Conservation (phyloP, 441 rosid species). For the Daphne laureola region DNA sequence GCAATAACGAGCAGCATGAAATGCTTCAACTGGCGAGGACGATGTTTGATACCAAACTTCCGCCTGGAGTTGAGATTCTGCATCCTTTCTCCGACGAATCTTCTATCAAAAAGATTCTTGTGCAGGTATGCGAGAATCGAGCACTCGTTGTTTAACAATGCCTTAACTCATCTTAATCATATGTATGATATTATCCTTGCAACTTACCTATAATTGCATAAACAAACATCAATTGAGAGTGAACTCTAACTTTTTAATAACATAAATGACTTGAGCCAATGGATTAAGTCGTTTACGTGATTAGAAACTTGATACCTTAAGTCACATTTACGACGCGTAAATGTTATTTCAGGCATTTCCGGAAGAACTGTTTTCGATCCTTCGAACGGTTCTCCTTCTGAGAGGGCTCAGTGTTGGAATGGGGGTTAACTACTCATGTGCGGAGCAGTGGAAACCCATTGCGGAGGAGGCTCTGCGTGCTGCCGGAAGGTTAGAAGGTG, state of each 20-base stretch:
- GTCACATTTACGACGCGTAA: too few relatives aligned
- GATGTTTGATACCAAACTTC: constrained; percentile 89
- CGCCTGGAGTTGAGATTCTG: constrained; percentile 69
- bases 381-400: constrained; percentile 72
- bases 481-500: constrained; percentile 77
- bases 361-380: constrained; percentile 82
- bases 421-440: constrained; percentile 75
- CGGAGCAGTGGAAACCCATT: constrained; percentile 81
- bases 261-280: too few relatives aligned
- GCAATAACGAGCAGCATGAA: constrained; percentile 66
- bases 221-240: too few relatives aligned
- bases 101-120: constrained; percentile 66
- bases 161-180: too few relatives aligned
- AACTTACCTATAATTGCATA: too few relatives aligned
- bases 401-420: constrained; percentile 95
- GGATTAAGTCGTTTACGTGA: too few relatives aligned
- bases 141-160: too few relatives aligned
- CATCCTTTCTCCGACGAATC: constrained; percentile 92
- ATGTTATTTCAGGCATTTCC: constrained; percentile 57
- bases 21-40: constrained; percentile 70
- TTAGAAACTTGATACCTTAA: too few relatives aligned
- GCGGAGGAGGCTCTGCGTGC: constrained; percentile 74
- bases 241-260: too few relatives aligned
- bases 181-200: too few relatives aligned
- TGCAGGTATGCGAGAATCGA: constrained; percentile 40